Percentiles rank a stretch among this genome's conserved stretches.
Evolutionary conservation across 768 basidiomycete genomes (phyloP).

Genomic region (Rubroboletus satanas): DNA sequence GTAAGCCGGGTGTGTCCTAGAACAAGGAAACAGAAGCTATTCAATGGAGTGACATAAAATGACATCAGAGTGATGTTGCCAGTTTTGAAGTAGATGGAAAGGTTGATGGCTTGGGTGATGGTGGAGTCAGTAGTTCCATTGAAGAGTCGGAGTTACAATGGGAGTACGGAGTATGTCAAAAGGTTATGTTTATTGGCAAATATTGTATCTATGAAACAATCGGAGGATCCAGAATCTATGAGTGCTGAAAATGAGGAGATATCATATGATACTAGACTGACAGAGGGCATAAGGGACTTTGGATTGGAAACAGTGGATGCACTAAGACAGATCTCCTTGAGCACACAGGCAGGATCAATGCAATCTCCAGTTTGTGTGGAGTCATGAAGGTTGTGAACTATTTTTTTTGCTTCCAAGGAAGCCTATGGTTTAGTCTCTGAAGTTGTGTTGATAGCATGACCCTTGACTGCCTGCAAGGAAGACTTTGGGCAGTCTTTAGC

Average conservation of each 20-base stretch:
- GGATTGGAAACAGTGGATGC: neutral
- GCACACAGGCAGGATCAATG: neutral
- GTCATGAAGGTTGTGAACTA: neutral
- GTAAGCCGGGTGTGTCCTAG: too few relatives aligned
- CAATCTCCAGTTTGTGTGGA: neutral
- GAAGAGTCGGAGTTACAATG: neutral
- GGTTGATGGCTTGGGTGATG: too few relatives aligned
- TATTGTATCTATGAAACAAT: neutral
- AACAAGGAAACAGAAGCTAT: too few relatives aligned
- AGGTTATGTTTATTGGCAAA: neutral
- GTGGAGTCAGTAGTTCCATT: neutral
- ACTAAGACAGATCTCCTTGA: neutral
- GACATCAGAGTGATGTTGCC: neutral
- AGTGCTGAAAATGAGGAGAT: neutral
- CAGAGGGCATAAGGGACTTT: neutral
- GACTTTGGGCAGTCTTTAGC: too few relatives aligned
- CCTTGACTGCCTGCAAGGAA: too few relatives aligned
- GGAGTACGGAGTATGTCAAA: neutral
- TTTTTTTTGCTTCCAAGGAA: too few relatives aligned
- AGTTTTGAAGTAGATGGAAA: neutral
- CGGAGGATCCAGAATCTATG: too few relatives aligned
- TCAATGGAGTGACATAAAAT: too few relatives aligned
- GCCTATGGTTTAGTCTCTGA: too few relatives aligned
- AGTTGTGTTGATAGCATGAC: too few relatives aligned
- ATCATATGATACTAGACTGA: neutral